phyloP scores from a whole-genome alignment of 1,284 basidiomycete species.

The Ustilago crameri region DNA sequence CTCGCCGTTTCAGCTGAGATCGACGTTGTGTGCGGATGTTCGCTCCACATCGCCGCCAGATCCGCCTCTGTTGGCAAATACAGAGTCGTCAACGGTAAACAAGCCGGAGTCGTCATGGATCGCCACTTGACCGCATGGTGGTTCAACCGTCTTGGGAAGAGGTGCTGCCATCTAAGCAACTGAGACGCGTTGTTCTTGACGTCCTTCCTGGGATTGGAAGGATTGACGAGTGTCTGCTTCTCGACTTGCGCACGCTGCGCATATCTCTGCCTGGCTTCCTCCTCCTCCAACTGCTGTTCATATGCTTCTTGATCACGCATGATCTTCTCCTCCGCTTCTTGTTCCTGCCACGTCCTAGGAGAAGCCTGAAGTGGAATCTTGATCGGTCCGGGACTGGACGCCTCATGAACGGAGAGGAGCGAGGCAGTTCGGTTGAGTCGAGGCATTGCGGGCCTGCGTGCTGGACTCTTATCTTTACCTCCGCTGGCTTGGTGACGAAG shows the following conservation, averaged over 20 bases:
- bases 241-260: conserved; percentile 61
- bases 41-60: conserved; percentile 61
- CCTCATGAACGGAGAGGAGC: conserved; percentile 46
- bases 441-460: conserved; percentile 16
- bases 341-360: conserved; percentile 35
- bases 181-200: conserved; percentile 38
- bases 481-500: conserved; percentile 40
- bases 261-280: conserved; percentile 53
- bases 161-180: conserved; percentile 77
- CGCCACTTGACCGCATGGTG: conserved; percentile 94
- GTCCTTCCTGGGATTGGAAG: conserved; percentile 62
- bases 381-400: conserved; percentile 50
- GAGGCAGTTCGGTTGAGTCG: conserved; percentile 35
- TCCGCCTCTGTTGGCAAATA: conserved; percentile 64
- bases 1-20: conserved; percentile 62
- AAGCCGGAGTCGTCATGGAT: conserved; percentile 75
- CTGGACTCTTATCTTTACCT: conserved; percentile 24
- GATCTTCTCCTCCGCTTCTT: conserved; percentile 48
- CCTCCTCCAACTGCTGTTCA: conserved; percentile 58
- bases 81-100: conserved; percentile 91
- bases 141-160: conserved; percentile 79
- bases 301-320: conserved; percentile 57
- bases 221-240: conserved; percentile 65
- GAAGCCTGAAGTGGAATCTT: conserved; percentile 49
- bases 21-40: conserved; percentile 65